Evolutionary conservation across 140 eudicot species (phyloP).

Genomic region (Oenanthe javanica): DNA sequence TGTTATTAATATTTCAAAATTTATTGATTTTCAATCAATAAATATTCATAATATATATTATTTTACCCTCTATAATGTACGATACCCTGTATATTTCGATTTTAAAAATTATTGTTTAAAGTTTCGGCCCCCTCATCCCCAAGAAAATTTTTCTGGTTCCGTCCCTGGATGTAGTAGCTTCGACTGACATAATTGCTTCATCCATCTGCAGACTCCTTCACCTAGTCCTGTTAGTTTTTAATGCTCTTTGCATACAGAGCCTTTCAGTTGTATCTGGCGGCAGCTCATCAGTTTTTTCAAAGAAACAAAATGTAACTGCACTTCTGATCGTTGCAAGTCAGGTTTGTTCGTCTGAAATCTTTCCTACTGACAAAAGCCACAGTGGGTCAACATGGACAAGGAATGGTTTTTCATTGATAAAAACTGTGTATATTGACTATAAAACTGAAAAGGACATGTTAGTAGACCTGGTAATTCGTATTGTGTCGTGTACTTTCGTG

Average conservation of each 20-base stretch:
- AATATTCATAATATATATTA: too few species aligned
- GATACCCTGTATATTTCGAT: too few species aligned
- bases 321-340: slow-evolving; percentile 79
- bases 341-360: slow-evolving; percentile 26
- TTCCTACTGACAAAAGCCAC: background rate
- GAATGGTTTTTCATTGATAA: background rate
- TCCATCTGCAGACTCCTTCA: slow-evolving; percentile 63
- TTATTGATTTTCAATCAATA: too few species aligned
- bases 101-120: too few species aligned
- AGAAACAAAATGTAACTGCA: slow-evolving; percentile 58
- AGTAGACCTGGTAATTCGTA: too few species aligned
- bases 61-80: too few species aligned
- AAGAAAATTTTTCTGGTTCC: too few species aligned
- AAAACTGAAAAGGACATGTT: background rate
- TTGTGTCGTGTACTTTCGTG: too few species aligned
- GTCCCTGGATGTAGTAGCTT: too few species aligned
- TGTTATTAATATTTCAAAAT: too few species aligned
- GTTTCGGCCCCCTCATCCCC: too few species aligned
- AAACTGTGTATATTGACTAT: background rate
- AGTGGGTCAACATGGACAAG: background rate
- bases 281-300: slow-evolving; percentile 55
- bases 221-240: slow-evolving; percentile 50
- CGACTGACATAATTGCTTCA: slow-evolving; percentile 13
- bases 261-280: slow-evolving; percentile 69
- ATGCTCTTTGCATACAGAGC: slow-evolving; percentile 41